Base-by-base conservation (phyloP, 441 rosid genomes). In the Jatropha multifida region DNA sequence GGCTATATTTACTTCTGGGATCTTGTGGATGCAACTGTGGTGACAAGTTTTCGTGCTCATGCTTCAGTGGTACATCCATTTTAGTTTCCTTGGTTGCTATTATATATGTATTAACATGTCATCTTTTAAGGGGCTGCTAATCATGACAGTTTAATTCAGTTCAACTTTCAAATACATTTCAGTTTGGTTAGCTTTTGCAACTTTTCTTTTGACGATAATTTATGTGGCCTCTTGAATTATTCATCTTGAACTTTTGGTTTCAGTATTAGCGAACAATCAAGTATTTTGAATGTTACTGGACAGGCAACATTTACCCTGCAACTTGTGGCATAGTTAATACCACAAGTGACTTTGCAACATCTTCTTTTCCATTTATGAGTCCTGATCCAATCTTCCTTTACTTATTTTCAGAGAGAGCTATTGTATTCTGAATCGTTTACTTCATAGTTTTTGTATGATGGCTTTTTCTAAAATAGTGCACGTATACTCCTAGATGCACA, bases 1-100 rank as follows among this genome's bases (percentile, higher is more conserved):
- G 99, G 99, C 65, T 82, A 87, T 51, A 85, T 94, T 80, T 93
- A 81, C 88, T 92, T 93, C 84, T 96, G 99, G 98, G 99, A 96
- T 86, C 85, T 96, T 80, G 99, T 93, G 1, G 97, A 96, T 83
- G 98, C 97, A 23, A 83, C 95, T 18, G 88, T 93, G 61, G 84
- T 90, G 60, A 85, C 91, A 60, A 94, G 86, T 73, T 90, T 93
- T 73, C 87, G 81, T 9, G 97, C 97, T 77, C 98, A 93, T 86
- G 75, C 89, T 68, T 88, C 92, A 51, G 98, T 96, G 95, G 98
- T 95, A 85, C 78, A 82, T 49, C 11, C 32, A 59, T 41, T 40
- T 55, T 46, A 14, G 23, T 26, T 64, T 71, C 6, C 46, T 8
- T 46, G 17, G 32, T 32, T 62, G 17, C 20, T 63, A 44, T 17